Evolutionary conservation across 2,329 filamentous ascomycete species (phyloP), one percentile per base, ranked within the genome.

Genomic region (Aaosphaeria pasadenensis): DNA sequence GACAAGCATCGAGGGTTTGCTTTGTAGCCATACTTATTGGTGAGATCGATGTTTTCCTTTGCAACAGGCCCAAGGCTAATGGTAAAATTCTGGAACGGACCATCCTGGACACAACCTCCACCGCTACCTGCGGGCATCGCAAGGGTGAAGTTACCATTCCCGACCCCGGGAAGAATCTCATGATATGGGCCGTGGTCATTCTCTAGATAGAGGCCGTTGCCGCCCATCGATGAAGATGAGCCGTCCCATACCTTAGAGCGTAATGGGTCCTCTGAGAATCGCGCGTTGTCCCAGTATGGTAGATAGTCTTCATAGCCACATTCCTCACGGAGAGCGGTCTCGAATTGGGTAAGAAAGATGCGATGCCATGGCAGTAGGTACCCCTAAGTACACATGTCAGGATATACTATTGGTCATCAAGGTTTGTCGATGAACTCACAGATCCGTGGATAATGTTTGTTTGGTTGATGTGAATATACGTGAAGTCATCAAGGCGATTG

Each of bases 241-340:
- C 17, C 17, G 9, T 17, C 39, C 7, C 24, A 24, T 40, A 40
- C 39, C 7, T 9, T 9, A 53, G 79, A 76, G 52, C 82, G 82
- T 41, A 82, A 57, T 17, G 77, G 74, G 1, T 77, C 78, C 47
- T 71, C 67, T 54, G 49, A 11, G 7, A 56, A 56, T 39, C 80
- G 72, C 29, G 71, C 72, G 74, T 76, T 80, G 59, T 80, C 75
- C 67, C 73, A 76, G 62, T 77, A 79, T 7, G 69, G 70, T 40
- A 66, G 60, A 40, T 59, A 58, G 45, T 64, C 69, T 2, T 44
- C 56, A 47, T 69, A 73, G 31, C 64, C 66, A 44, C 70, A 72
- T 42, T 71, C 69, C 4, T 64, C 47, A n/a, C 53, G 65, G 3
- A 73, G 56, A 1, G 65, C 64, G 31, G 62, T 48, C 47, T 73